Evolutionary conservation across 306 rosid genomes (phyloP).

Genomic region (Prunus campanulata): DNA sequence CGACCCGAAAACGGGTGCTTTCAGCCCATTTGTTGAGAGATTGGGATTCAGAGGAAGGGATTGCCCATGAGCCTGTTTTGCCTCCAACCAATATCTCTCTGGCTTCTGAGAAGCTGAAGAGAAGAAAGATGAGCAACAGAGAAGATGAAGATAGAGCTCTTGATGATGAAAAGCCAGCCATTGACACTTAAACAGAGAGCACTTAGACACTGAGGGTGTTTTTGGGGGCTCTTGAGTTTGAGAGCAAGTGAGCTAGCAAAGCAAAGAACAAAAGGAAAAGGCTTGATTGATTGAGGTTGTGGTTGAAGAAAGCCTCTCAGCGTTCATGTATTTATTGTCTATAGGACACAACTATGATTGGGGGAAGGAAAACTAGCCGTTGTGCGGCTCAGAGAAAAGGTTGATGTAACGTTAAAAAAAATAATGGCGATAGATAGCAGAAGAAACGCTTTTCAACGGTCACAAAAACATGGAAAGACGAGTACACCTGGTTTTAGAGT

Average conservation of each 20-base stretch:
- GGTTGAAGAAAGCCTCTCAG: neutral
- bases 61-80: constrained; percentile 58
- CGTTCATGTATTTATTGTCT: constrained; percentile 33
- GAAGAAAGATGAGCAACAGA: constrained; percentile 30
- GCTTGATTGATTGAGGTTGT: neutral
- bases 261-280: neutral
- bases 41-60: constrained; percentile 67
- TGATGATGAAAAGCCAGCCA: constrained; percentile 44
- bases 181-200: constrained; percentile 3
- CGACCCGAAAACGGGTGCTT: constrained; percentile 54
- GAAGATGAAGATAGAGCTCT: constrained; percentile 29
- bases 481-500: neutral
- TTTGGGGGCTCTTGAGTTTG: neutral
- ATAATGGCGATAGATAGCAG: neutral
- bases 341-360: neutral
- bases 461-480: neutral
- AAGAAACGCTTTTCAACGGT: constrained; percentile 9
- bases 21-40: constrained; percentile 86
- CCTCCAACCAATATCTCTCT: constrained; percentile 74
- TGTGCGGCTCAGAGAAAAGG: constrained; percentile 28
- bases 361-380: constrained; percentile 61
- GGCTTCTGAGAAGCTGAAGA: constrained; percentile 56
- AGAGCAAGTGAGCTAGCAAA: neutral
- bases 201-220: neutral
- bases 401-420: neutral